Evolutionary conservation across 2,329 filamentous ascomycete species (phyloP).

Genomic region (Dactylellina sp.): DNA sequence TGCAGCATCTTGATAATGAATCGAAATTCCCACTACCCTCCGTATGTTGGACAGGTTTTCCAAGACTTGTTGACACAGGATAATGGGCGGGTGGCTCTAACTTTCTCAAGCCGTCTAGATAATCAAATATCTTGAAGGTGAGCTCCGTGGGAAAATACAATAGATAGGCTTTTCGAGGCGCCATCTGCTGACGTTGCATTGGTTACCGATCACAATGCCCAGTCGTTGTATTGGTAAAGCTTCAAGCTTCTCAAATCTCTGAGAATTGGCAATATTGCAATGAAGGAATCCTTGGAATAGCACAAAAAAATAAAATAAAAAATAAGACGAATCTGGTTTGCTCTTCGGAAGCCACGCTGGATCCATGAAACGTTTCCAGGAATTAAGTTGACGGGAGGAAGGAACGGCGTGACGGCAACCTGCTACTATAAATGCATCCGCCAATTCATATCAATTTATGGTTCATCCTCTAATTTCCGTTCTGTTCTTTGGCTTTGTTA

Average conservation of each 20-base stretch:
- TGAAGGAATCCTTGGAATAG: no score
- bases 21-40: constrained; percentile 29
- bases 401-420: not conserved
- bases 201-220: not conserved
- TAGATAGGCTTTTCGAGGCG: not conserved
- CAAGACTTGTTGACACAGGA: constrained; percentile 26
- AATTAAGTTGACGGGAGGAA: not conserved
- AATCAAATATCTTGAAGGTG: constrained; percentile 29
- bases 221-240: not conserved
- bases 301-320: no score
- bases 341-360: no score
- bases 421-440: not conserved
- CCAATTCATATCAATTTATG: no score
- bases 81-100: constrained; percentile 20
- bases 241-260: no score
- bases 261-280: no score
- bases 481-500: no score
- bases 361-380: not conserved
- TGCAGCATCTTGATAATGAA: constrained; percentile 37
- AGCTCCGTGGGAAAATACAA: constrained; percentile 27
- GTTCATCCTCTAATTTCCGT: no score
- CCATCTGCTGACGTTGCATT: not conserved
- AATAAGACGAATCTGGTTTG: no score
- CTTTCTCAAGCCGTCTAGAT: constrained; percentile 12
- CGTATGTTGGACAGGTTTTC: constrained; percentile 1